These are phyloP conservation scores for Pyrenula aspistea DNA, from an alignment of 495 filamentous ascomycete genomes.

Conservation along the genomic window DNA sequence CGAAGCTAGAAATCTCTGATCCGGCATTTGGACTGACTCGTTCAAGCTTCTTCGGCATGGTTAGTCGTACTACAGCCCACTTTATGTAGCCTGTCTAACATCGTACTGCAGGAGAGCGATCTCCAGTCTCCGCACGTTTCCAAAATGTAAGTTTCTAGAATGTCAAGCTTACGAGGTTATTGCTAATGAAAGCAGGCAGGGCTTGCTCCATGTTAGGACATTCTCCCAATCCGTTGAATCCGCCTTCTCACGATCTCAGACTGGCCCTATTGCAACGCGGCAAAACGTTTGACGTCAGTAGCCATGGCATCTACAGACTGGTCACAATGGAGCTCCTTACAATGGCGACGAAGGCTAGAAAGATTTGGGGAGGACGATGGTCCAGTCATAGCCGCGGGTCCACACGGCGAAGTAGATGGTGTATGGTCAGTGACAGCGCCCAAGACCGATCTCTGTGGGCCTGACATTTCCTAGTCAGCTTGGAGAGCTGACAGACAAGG, in stretches of 20 bases:
- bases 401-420: slow-evolving; percentile 55
- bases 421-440: slow-evolving; percentile 40
- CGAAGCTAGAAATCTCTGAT: too few relatives aligned
- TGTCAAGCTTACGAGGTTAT: neutral
- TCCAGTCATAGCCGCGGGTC: slow-evolving; percentile 53
- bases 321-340: slow-evolving; percentile 51
- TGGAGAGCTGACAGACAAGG: slow-evolving; percentile 80
- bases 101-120: slow-evolving; percentile 52
- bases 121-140: slow-evolving; percentile 76
- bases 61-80: slow-evolving; percentile 11
- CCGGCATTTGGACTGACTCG: neutral
- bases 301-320: slow-evolving; percentile 47
- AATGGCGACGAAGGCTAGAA: slow-evolving; percentile 73
- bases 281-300: slow-evolving; percentile 57
- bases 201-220: slow-evolving; percentile 50
- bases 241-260: slow-evolving; percentile 23
- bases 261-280: slow-evolving; percentile 87
- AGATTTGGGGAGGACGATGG: slow-evolving; percentile 63
- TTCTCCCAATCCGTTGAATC: slow-evolving; percentile 9
- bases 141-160: slow-evolving; percentile 48
- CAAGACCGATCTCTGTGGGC: neutral
- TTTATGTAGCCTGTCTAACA: slow-evolving; percentile 5
- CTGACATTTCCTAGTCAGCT: slow-evolving; percentile 40
- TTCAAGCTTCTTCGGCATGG: slow-evolving; percentile 71
- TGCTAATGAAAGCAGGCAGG: slow-evolving; percentile 44